phyloP scores from a whole-genome alignment of 2,329 filamentous ascomycete genomes.

The Verticillium alfalfae region DNA sequence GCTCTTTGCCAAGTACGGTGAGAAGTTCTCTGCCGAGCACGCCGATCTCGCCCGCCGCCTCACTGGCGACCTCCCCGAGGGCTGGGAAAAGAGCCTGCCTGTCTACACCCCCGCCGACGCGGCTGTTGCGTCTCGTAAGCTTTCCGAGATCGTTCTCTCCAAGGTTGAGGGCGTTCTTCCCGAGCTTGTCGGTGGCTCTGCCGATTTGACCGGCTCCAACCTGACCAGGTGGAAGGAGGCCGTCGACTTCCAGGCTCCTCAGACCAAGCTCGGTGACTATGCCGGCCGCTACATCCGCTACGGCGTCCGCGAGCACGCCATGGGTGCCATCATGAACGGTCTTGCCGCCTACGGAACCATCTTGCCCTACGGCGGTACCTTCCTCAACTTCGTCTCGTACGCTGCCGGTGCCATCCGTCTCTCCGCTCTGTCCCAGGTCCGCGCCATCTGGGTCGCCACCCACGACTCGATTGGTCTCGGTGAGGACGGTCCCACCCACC shows the following conservation, averaged over 20 bases:
- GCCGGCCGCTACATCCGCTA: conserved; percentile 87
- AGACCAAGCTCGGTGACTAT: conserved; percentile 81
- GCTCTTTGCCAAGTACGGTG: conserved; percentile 79
- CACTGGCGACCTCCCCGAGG: conserved; percentile 79
- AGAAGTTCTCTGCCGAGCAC: conserved; percentile 72
- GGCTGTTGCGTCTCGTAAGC: conserved; percentile 88
- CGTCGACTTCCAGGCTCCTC: conserved; percentile 92
- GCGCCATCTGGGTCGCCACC: conserved; percentile 91
- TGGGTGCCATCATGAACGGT: conserved; percentile 94
- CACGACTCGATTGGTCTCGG: conserved; percentile 99
- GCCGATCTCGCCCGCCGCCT: conserved; percentile 78
- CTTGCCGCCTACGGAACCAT: conserved; percentile 91
- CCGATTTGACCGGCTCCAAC: conserved; percentile 97
- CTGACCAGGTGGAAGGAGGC: conserved; percentile 97
- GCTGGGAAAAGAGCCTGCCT: conserved; percentile 92
- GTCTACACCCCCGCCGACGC: conserved; percentile 82
- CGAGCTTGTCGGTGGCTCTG: conserved; percentile 91
- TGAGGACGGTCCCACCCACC: conserved; percentile 97
- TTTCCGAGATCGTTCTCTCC: conserved; percentile 88
- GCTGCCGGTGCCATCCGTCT: conserved; percentile 92
- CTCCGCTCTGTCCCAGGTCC: conserved; percentile 84
- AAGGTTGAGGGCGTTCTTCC: conserved; percentile 80
- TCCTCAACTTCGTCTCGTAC: conserved; percentile 99
- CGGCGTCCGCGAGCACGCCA: conserved; percentile 86
- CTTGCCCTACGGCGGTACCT: conserved; percentile 90